Evolutionary conservation across 75 land plant species (phyloP).

Genomic region (Larix kaempferi): DNA sequence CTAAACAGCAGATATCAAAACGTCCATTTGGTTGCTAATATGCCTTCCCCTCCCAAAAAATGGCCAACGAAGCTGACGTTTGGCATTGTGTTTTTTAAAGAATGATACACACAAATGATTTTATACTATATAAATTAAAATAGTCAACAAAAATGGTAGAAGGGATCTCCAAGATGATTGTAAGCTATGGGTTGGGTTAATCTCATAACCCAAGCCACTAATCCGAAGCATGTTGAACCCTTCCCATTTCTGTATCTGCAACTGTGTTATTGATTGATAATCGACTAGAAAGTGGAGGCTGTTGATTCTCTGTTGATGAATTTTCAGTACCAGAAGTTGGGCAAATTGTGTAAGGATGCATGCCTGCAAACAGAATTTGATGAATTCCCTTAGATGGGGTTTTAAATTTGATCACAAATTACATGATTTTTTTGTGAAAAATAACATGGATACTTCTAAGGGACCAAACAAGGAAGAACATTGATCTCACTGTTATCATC

Average conservation of each 20-base stretch:
- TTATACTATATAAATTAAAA: too few species aligned
- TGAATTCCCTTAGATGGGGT: neutral
- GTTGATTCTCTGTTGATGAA: neutral
- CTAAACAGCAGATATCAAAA: too few species aligned
- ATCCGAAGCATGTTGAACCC: conserved; percentile 1
- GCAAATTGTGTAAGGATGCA: conserved; percentile 5
- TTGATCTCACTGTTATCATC: conserved; percentile 9
- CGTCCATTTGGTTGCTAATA: too few species aligned
- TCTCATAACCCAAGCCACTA: neutral
- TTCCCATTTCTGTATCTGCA: neutral
- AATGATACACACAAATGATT: too few species aligned
- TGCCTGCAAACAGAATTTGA: neutral
- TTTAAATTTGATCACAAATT: neutral
- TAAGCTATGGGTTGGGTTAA: too few species aligned
- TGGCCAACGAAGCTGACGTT: too few species aligned
- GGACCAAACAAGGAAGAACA: neutral
- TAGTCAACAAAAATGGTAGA: too few species aligned
- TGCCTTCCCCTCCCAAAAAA: too few species aligned
- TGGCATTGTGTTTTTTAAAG: too few species aligned
- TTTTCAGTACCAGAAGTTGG: neutral
- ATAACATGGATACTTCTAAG: neutral
- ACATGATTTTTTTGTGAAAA: neutral
- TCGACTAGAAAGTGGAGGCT: neutral
- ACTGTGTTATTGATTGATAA: neutral
- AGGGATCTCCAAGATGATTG: too few species aligned